Evolutionary conservation across 352 stramenopile genomes (phyloP), one percentile per base, ranked within the genome.

Genomic region (Globisporangium polare): DNA sequence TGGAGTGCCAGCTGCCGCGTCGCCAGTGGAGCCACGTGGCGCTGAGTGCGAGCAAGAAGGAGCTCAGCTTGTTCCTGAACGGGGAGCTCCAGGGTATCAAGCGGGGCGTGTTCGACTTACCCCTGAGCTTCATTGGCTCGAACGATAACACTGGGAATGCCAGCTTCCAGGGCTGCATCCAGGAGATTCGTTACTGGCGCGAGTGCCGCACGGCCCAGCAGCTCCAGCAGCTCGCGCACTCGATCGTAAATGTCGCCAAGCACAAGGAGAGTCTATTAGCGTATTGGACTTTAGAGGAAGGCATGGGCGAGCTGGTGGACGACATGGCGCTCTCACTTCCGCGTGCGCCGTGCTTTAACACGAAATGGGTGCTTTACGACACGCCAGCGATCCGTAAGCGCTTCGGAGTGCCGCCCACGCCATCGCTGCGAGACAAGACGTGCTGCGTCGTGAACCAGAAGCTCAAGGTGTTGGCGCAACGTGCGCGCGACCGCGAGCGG

Each of bases 221-320:
- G 42, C 61, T 92, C 8, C 62, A 67, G 18, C 61, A 71, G 29
- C 62, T 64, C 29, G 68, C 73, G 15, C 39, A 62, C 5, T 60
- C 62, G 1, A 81, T 89, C 56, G 65, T 91, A 10, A 59, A 74
- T 12, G 73, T 88, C 1, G 63, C 66, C 5, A 71, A 68, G 46
- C 75, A 67, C 35, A 67, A 67, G 20, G 63, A 62, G 26, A 24
- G 15, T n/a, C 64, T 92, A 9, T 12, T 72, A 2, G 79, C 67
- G 35, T 92, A 92, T 63, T 92, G 80, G 77, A 90, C 81, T 27
- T 72, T 92, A n/a, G 83, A 92, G 45, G 83, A 92, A 71, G 81
- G 74, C 18, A 72, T 80, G 59, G 83, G 79, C 13, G 72, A 87
- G n/a, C 57, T 89, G 13, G 71, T 92, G 27, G 83, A 92, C 67